Percentiles rank a stretch among this genome's conserved stretches.
Conservation (phyloP, 768 basidiomycete species). For the Pleurotus ostreatus region DNA sequence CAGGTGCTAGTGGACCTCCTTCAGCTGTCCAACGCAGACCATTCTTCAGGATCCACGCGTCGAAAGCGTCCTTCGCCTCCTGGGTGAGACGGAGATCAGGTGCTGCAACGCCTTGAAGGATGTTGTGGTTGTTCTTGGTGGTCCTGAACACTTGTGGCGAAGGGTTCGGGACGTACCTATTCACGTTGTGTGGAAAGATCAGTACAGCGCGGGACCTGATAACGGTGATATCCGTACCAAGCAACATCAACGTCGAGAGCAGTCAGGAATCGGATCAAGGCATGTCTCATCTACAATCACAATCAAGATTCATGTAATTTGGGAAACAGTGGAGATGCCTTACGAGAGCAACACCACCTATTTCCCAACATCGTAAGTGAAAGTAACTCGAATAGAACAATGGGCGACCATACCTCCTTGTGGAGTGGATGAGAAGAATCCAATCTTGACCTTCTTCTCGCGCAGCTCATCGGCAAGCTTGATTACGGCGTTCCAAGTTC, state of each 20-base stretch:
- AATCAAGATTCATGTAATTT: no score
- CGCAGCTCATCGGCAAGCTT: slow-evolving; percentile 83
- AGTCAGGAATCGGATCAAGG: slow-evolving; percentile 81
- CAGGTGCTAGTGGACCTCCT: slow-evolving; percentile 78
- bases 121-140: slow-evolving; percentile 95
- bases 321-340: slow-evolving; percentile 23
- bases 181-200: background rate
- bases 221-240: slow-evolving; percentile 54
- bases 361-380: background rate
- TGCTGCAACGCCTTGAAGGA: slow-evolving; percentile 87
- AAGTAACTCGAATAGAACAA: no score
- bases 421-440: slow-evolving; percentile 93
- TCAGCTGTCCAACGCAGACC: slow-evolving; percentile 84
- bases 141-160: slow-evolving; percentile 89
- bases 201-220: background rate
- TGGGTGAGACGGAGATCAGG: slow-evolving; percentile 74
- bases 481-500: slow-evolving; percentile 78
- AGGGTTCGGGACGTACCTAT: slow-evolving; percentile 84
- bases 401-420: slow-evolving; percentile 67
- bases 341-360: slow-evolving; percentile 91
- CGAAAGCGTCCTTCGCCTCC: slow-evolving; percentile 75
- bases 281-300: slow-evolving; percentile 78
- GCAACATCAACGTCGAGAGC: slow-evolving; percentile 77
- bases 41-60: slow-evolving; percentile 88
- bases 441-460: slow-evolving; percentile 84